Evolutionary conservation across 768 basidiomycete species (phyloP), one percentile per base, ranked within the genome.

Genomic region (Phylloporus sp.): DNA sequence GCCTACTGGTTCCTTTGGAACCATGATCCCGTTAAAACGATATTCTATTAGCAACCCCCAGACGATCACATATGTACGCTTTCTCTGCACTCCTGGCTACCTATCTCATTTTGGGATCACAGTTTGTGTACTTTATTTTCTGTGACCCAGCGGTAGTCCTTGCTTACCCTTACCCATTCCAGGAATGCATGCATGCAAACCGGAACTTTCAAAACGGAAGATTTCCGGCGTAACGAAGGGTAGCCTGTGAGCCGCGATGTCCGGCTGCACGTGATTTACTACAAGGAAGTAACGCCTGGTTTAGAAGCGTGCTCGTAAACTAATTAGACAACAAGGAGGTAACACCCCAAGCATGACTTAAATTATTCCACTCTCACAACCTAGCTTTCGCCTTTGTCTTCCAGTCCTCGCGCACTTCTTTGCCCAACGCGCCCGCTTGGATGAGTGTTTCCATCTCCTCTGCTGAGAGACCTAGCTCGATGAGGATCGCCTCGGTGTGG

Each of bases 401-500:
- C 34, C 47, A 27, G 16, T 47, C 48, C 26, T 58, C 61, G 45
- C 47, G 63, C 10, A 57, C 54, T 41, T 68, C 62, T 49, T 70
- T 64, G 13, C 75, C 76, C 46, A 85, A 66, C 10, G 76, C 81
- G 20, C 84, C 82, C 2, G 77, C 74, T 13, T 60, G 55, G 6
- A 66, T 61, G 50, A 86, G 73, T 42, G 57, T 53, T 50, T 59
- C 60, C 40, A 71, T 60, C 52, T 82, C 73, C 9, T 56, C 58
- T n/a, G 65, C 60, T n/a, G 68, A 69, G 16, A 83, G 34, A 2
- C 82, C 82, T 32, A 81, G 54, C 54, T 82, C 84, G 12, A 45
- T 54, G 24, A 88, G 70, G 31, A 88, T 69, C 34, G 78, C 76
- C 11, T 71, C 56, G 11, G 77, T 84, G 63, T 88, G 80, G 23